Percentiles rank a stretch among this genome's conserved stretches.
Evolutionary conservation across 176 grass and related monocot species (phyloP).

Genomic region (Aegilops sharonensis): DNA sequence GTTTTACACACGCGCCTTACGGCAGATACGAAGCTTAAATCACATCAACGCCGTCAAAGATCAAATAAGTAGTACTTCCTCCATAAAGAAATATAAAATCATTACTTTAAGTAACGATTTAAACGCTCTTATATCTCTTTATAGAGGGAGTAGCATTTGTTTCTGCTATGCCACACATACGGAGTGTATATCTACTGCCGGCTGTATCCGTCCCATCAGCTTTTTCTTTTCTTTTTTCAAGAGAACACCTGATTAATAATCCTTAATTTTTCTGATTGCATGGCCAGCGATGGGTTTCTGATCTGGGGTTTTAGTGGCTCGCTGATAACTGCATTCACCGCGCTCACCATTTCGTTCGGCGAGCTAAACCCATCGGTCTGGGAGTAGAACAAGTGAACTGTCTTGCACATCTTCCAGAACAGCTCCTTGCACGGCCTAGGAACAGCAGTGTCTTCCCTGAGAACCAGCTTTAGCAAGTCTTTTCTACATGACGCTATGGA

Average conservation of each 20-base stretch:
- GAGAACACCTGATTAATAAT: neutral
- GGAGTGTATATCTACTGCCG: too few relatives aligned
- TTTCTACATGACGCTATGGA: constrained; percentile 28
- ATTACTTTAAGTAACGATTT: too few relatives aligned
- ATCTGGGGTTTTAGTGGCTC: constrained; percentile 18
- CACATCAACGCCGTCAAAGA: neutral
- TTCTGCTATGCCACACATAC: too few relatives aligned
- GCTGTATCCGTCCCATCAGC: too few relatives aligned
- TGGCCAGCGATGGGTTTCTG: neutral
- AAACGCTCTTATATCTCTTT: too few relatives aligned
- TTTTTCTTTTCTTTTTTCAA: too few relatives aligned
- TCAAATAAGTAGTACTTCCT: too few relatives aligned
- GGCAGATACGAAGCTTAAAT: neutral
- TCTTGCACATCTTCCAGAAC: constrained; percentile 84
- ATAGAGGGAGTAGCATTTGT: too few relatives aligned
- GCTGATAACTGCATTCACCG: constrained; percentile 50
- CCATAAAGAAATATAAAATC: too few relatives aligned
- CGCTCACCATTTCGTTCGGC: constrained; percentile 55
- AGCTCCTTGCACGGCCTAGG: constrained; percentile 78
- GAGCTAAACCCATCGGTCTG: constrained; percentile 71
- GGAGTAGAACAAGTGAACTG: constrained; percentile 62
- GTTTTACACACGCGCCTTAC: neutral
- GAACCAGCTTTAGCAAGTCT: constrained; percentile 51
- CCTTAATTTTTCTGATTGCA: neutral
- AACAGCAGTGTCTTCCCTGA: constrained; percentile 41